Conservation (phyloP, 2,329 filamentous ascomycete species). For the Helminthosporium solani region DNA sequence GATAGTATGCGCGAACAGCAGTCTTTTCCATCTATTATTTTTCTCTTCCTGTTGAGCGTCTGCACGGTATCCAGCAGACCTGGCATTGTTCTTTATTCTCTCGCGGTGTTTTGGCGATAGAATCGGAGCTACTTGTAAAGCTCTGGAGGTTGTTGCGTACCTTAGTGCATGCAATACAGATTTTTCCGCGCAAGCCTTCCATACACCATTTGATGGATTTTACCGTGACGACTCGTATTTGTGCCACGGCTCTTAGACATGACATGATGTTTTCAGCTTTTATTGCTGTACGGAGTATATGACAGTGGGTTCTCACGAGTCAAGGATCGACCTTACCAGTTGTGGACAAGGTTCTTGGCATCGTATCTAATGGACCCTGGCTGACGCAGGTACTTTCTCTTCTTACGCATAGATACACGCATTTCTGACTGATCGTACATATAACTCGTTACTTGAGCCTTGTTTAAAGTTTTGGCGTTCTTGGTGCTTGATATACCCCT, state of each 20-base stretch:
- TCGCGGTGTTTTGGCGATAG: not conserved
- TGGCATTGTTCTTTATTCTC: not conserved
- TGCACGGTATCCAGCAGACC: slow-evolving; percentile 32
- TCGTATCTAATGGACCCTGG: too few species aligned
- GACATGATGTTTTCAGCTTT: too few species aligned
- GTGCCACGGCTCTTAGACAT: not conserved
- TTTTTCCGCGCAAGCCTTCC: not conserved
- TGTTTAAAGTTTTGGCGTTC: too few species aligned
- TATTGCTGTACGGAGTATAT: too few species aligned
- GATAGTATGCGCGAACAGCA: slow-evolving; percentile 10
- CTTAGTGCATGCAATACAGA: not conserved
- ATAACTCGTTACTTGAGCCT: too few species aligned
- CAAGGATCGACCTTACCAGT: too few species aligned
- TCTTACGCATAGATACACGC: too few species aligned
- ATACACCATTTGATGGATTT: not conserved
- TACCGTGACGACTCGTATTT: not conserved
- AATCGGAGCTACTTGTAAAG: not conserved
- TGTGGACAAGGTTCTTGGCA: too few species aligned
- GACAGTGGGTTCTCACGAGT: too few species aligned
- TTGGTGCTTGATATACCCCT: too few species aligned
- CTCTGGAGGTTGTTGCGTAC: not conserved
- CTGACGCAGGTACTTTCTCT: too few species aligned
- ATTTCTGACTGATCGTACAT: too few species aligned
- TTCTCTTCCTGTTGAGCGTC: slow-evolving; percentile 12
- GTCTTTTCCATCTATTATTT: slow-evolving; percentile 12